phyloP scores from a whole-genome alignment of 2,329 filamentous ascomycete species.

The Phoma sp. region DNA sequence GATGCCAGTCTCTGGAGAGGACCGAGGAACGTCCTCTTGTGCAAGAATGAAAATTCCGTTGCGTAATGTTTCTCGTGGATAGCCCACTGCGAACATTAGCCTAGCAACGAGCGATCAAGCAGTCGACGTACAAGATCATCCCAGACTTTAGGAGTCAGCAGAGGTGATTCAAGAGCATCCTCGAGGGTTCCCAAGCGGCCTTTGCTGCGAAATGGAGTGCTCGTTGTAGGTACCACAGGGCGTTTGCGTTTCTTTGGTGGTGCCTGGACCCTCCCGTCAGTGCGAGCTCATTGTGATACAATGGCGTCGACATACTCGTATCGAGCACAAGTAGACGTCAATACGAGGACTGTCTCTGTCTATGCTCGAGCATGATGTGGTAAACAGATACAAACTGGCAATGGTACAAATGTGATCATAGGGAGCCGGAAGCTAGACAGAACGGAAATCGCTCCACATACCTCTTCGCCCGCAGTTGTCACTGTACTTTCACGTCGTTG shows the following conservation, averaged over 20 bases:
- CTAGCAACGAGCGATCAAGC: background rate
- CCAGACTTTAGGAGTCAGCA: slow-evolving; percentile 72
- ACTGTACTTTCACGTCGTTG: slow-evolving; percentile 52
- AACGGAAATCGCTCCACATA: slow-evolving; percentile 17
- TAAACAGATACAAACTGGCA: background rate
- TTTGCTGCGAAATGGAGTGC: slow-evolving; percentile 50
- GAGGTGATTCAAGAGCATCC: slow-evolving; percentile 67
- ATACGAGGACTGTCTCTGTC: no score
- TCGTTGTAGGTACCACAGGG: slow-evolving; percentile 46
- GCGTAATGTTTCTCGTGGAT: slow-evolving; percentile 76
- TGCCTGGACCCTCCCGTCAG: slow-evolving; percentile 16
- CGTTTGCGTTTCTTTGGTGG: slow-evolving; percentile 43
- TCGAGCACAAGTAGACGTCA: no score
- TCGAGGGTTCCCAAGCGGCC: slow-evolving; percentile 56
- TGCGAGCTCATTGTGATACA: background rate
- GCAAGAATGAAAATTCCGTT: slow-evolving; percentile 75
- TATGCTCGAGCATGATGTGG: no score
- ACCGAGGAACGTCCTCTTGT: slow-evolving; percentile 67
- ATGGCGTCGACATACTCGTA: background rate
- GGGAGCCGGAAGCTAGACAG: background rate
- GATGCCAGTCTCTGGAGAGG: slow-evolving; percentile 33
- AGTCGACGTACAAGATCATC: slow-evolving; percentile 60
- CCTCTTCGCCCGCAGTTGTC: slow-evolving; percentile 30
- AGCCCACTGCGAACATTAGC: slow-evolving; percentile 56
- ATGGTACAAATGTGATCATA: background rate